A percentile compares a stretch with the other conserved stretches of the same genome.
These are phyloP conservation scores for Amauroascus verrucosus DNA, from an alignment of 2,329 filamentous ascomycete genomes.

Conservation along the genomic window DNA sequence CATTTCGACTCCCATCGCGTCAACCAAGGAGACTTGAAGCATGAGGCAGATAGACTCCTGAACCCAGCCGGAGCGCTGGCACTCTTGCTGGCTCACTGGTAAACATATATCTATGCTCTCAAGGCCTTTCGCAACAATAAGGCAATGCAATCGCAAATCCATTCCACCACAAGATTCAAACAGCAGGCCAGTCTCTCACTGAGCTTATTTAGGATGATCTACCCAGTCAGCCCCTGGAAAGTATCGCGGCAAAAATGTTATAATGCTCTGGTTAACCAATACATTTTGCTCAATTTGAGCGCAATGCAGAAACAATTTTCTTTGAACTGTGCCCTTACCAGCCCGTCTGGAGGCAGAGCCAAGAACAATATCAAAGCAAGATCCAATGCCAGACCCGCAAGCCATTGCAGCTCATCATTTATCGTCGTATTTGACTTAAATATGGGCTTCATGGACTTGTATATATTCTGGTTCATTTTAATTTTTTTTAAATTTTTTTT, in stretches of 20 bases:
- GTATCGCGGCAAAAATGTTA: not conserved
- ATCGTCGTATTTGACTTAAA: not conserved
- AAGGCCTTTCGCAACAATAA: too few relatives aligned
- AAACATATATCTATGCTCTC: too few relatives aligned
- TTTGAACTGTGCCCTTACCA: not conserved
- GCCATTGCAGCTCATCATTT: not conserved
- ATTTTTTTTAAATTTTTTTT: not conserved
- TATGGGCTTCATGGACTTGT: not conserved
- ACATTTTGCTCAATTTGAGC: not conserved
- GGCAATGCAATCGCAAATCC: too few relatives aligned
- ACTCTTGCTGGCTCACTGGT: too few relatives aligned
- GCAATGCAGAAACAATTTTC: not conserved
- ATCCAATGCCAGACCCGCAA: not conserved
- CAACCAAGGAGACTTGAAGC: too few relatives aligned
- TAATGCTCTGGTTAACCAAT: not conserved
- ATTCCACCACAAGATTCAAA: too few relatives aligned
- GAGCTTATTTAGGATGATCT: too few relatives aligned
- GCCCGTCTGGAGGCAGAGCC: not conserved
- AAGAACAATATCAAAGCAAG: constrained; percentile 1
- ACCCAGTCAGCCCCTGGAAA: not conserved
- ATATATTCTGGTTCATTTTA: not conserved
- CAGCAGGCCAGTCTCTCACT: too few relatives aligned
- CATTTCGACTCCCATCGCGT: too few relatives aligned
- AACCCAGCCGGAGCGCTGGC: too few relatives aligned
- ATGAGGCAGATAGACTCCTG: too few relatives aligned